Evolutionary conservation across 345 rosid genomes (phyloP).

Genomic region (Luvunga scandens): DNA sequence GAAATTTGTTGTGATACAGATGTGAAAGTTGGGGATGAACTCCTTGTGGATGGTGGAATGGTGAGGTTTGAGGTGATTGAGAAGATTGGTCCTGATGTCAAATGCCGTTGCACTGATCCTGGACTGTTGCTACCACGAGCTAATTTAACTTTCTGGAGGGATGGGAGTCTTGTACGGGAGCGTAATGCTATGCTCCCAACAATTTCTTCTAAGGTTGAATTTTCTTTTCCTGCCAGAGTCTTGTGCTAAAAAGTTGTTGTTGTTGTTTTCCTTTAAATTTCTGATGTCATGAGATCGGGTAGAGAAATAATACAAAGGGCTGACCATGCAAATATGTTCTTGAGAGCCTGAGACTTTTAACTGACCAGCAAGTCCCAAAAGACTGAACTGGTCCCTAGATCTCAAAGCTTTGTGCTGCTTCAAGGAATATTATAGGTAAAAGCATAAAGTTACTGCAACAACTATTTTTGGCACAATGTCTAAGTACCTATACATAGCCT

Average conservation of each 20-base stretch:
- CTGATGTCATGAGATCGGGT: not conserved
- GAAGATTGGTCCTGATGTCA: slow-evolving; percentile 98
- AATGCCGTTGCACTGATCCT: slow-evolving; percentile 89
- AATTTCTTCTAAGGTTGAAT: slow-evolving; percentile 81
- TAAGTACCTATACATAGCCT: not conserved
- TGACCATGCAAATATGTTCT: not conserved
- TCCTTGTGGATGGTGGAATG: slow-evolving; percentile 98
- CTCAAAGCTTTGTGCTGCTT: not conserved
- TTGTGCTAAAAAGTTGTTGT: not conserved
- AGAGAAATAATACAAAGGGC: not conserved
- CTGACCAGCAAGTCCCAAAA: not conserved
- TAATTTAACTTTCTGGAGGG: slow-evolving; percentile 97
- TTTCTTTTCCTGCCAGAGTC: not conserved
- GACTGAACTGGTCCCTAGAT: not conserved
- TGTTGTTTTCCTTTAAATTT: not conserved
- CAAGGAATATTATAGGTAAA: not conserved
- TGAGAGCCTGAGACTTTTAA: not conserved
- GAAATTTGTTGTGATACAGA: slow-evolving; percentile 39
- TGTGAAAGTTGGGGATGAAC: slow-evolving; percentile 91
- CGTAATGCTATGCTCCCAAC: slow-evolving; percentile 99
- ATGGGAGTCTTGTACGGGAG: slow-evolving; percentile 94
- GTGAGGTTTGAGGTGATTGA: slow-evolving; percentile 97
- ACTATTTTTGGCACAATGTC: not conserved
- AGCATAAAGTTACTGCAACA: not conserved
- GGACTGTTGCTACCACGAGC: slow-evolving; percentile 97